These are phyloP conservation scores for Meyerozyma smithsonii DNA, from an alignment of 1,139 yeast species.

Conservation along the genomic window DNA sequence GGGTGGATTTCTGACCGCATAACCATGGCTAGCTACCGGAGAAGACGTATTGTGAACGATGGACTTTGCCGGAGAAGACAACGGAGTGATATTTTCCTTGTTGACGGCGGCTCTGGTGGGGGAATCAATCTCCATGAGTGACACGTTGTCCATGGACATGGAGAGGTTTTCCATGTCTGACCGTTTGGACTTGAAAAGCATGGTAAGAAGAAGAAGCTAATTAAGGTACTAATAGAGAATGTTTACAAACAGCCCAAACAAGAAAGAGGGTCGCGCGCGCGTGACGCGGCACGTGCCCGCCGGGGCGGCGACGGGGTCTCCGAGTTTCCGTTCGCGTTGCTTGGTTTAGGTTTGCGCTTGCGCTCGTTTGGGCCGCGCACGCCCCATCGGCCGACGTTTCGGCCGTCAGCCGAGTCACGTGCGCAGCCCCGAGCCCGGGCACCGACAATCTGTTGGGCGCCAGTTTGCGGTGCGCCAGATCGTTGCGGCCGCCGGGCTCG, in stretches of 20 bases:
- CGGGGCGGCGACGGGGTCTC: no score
- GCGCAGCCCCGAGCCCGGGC: no score
- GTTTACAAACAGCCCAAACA: slow-evolving; percentile 2
- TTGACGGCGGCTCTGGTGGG: slow-evolving; percentile 17
- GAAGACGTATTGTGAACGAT: slow-evolving; percentile 26
- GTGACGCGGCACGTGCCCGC: no score
- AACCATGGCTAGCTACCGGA: slow-evolving; percentile 6
- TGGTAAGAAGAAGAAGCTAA: not conserved
- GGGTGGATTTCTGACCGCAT: slow-evolving; percentile 4
- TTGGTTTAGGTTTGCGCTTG: no score
- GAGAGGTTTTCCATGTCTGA: slow-evolving; percentile 33
- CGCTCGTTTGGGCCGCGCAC: no score
- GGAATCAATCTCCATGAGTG: slow-evolving; percentile 43
- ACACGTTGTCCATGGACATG: slow-evolving; percentile 43
- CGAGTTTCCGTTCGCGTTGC: no score
- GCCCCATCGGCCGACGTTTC: no score
- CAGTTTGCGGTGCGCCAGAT: no score
- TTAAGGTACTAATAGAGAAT: not conserved
- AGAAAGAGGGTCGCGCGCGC: not conserved
- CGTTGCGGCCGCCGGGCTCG: no score
- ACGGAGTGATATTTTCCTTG: slow-evolving; percentile 45
- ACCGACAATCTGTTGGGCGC: no score
- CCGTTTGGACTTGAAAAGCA: slow-evolving; percentile 6
- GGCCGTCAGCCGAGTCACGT: no score
- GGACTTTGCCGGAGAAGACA: slow-evolving; percentile 40